Evolutionary conservation across 179 eudicot species (phyloP).

Genomic region (Dionaea muscipula): DNA sequence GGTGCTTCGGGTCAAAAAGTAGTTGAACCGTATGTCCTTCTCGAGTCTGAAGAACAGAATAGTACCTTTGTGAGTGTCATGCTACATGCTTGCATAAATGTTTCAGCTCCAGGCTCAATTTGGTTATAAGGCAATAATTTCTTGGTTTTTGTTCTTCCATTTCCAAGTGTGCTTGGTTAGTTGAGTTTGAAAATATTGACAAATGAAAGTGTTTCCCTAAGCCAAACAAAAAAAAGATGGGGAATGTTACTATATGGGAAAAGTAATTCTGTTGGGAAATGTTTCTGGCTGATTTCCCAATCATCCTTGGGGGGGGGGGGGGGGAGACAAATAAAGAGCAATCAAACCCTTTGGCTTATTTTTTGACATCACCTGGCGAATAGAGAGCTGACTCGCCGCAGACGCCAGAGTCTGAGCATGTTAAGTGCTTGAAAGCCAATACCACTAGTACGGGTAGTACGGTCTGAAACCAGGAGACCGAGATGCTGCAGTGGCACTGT

Average conservation of each 20-base stretch:
- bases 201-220: background rate
- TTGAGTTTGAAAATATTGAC: background rate
- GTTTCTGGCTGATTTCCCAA: too few species aligned
- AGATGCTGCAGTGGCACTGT: constrained; percentile 65
- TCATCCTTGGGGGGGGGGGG: too few species aligned
- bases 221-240: background rate
- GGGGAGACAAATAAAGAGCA: too few species aligned
- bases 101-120: too few species aligned
- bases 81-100: background rate
- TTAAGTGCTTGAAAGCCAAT: constrained; percentile 60
- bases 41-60: constrained; percentile 51
- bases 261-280: too few species aligned
- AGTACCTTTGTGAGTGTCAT: constrained; percentile 5
- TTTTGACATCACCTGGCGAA: constrained; percentile 56
- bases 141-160: too few species aligned
- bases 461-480: constrained; percentile 43
- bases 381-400: constrained; percentile 75
- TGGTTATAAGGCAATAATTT: background rate
- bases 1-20: constrained; percentile 81
- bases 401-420: constrained; percentile 91
- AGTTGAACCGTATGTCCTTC: constrained; percentile 81
- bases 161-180: too few species aligned
- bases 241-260: background rate
- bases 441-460: constrained; percentile 36
- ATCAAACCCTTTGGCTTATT: background rate